Evolutionary conservation across 441 rosid genomes (phyloP).

Genomic region (Hypseocharis bilobata): DNA sequence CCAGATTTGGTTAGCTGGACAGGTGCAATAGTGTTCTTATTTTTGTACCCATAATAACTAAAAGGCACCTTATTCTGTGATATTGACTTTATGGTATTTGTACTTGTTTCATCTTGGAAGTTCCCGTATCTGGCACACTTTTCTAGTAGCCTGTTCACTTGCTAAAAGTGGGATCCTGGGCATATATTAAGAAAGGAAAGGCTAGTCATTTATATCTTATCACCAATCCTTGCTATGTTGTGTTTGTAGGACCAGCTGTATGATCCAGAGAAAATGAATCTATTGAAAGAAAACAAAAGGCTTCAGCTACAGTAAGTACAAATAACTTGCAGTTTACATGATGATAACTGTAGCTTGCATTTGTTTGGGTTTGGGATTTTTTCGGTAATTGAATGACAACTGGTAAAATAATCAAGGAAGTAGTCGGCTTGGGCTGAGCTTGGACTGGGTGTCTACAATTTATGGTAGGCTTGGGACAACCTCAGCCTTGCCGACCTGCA

Average conservation of each 20-base stretch:
- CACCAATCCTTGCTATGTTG: background rate
- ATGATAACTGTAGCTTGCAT: background rate
- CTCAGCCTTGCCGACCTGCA: background rate
- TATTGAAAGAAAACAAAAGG: background rate
- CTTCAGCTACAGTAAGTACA: constrained; percentile 7
- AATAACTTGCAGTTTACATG: background rate
- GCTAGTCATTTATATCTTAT: too few relatives aligned
- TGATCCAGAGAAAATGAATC: background rate
- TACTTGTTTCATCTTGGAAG: too few relatives aligned
- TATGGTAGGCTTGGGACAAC: background rate
- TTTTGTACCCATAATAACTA: background rate
- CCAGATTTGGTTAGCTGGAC: background rate
- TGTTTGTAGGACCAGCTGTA: constrained; percentile 8
- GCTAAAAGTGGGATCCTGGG: background rate
- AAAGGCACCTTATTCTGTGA: too few relatives aligned
- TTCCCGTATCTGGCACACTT: background rate
- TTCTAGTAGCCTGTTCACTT: background rate
- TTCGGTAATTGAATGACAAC: background rate
- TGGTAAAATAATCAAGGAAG: background rate
- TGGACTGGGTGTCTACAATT: background rate
- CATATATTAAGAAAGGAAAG: too few relatives aligned
- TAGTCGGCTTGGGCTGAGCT: background rate
- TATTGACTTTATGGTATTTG: too few relatives aligned
- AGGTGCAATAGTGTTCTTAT: background rate
- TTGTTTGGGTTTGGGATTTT: background rate